Evolutionary conservation across 2,329 filamentous ascomycete genomes (phyloP), one percentile per base, ranked within the genome.

Genomic region (Pleoardoris graminearum): DNA sequence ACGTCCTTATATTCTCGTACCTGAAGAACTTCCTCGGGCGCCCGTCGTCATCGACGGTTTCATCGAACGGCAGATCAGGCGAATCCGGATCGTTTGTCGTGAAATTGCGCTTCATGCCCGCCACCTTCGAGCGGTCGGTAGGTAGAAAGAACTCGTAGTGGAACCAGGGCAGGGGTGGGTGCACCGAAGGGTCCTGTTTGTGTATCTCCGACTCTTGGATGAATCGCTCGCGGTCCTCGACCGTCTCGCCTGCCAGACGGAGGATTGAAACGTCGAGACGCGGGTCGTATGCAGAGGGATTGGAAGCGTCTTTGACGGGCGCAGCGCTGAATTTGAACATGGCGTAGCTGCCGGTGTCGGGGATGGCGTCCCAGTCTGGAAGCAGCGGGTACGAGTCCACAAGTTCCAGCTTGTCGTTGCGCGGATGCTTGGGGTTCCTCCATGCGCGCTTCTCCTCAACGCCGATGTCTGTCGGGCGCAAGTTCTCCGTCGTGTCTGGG

Each of bases 61-160:
- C 62, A 52, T 73, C 71, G 55, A 73, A 73, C 27, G 63, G 57
- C 45, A 68, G 64, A 11, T 63, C 60, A 27, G 60, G 42, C 19
- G 84, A 79, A 54, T 80, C 74, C 1, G 80, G 76, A 54, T 85
- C 79, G 44, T 76, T 71, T 27, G 79, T 71, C 50, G 81, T 76
- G 61, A 86, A 78, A 62, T 82, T 84, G 48, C 79, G 77, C 59
- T 82, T 83, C 56, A 86, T 78, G 22, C 77, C 77, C 30, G 73
- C 73, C 4, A 80, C 76, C 5, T 75, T 72, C 3, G 77, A 75
- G 22, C 70, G 71, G 50, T 76, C 77, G 27, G 79, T 74, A 0
- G 83, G 82, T 0, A 86, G 70, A 70, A 81, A 85, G 50, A 85
- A 79, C 47, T 85, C 81, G 67, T 84, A 87, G 60, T 85, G 79